Evolutionary conservation across 2,329 filamentous ascomycete species (phyloP), one percentile per base, ranked within the genome.

Genomic region (Epichloe coenophiala): DNA sequence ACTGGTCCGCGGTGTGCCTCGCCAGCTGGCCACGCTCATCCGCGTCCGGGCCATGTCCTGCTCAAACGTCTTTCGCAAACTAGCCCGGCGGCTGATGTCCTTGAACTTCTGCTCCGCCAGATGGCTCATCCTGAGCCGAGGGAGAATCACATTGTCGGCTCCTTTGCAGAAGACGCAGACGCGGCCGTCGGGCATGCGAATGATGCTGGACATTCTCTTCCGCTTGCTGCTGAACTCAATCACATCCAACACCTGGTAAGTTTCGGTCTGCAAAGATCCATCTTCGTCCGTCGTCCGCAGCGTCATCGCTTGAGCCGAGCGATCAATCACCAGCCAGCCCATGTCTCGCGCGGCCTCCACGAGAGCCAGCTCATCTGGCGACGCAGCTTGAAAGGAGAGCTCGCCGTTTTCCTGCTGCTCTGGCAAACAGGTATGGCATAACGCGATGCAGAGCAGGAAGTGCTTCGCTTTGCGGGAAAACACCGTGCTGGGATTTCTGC

Each of bases 221-320:
- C 88, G 79, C 63, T 84, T 82, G 65, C 86, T 91, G 56, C 84
- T 90, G 62, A 95, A 95, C 60, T 95, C 88, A 53, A 95, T 86
- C 21, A 94, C 80, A 56, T 95, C 87, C 51, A 95, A 65, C 3
- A 93, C 76, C 61, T 91, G 78, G 60, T 90, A 95, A 0, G 71
- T 73, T 62, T 93, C 87, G 2, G 74, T 74, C 1, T 72, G 63
- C 0, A 73, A 62, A 12, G 75, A 70, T 3, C 75, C 77, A 21
- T 79, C 72, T 0, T 74, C 71, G 19, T 72, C 67, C 2, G 71
- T 71, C 39, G 76, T 75, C 33, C 79, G 80, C 56, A 88, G 77
- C 53, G 85, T 76, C 55, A 95, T 78, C 2, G 75, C 78, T 45
- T 84, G 79, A 2, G 84, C 73, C 46, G 88, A 77, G 7, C 86